phyloP scores from a whole-genome alignment of 495 filamentous ascomycete species.

The Annulohypoxylon moriforme region DNA sequence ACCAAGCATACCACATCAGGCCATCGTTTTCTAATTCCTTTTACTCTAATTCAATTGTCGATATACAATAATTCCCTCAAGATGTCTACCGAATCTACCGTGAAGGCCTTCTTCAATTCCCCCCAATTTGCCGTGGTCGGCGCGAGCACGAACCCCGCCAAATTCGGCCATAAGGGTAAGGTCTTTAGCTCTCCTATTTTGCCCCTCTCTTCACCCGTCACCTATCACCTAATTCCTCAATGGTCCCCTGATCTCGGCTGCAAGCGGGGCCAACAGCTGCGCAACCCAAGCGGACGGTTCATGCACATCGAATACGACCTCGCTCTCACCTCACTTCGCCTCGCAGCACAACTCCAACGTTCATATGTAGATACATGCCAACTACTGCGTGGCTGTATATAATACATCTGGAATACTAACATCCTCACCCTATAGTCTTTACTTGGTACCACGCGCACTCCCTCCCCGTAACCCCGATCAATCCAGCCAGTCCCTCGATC shows the following conservation, averaged over 20 bases:
- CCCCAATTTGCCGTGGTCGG: slow-evolving; percentile 90
- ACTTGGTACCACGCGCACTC: slow-evolving; percentile 85
- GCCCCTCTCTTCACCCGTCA: neutral
- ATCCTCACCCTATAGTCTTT: slow-evolving; percentile 68
- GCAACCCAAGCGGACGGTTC: slow-evolving; percentile 18
- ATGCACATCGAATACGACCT: slow-evolving; percentile 29
- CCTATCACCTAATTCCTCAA: neutral
- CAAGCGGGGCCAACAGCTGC: slow-evolving; percentile 25
- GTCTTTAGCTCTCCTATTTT: neutral
- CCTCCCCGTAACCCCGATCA: slow-evolving; percentile 83
- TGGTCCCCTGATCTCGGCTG: slow-evolving; percentile 25
- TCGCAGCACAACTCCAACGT: neutral
- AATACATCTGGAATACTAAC: no score
- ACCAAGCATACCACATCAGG: slow-evolving; percentile 25
- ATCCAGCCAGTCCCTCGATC: slow-evolving; percentile 75
- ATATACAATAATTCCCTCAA: slow-evolving; percentile 17
- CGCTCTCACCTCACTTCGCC: neutral
- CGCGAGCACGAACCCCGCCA: slow-evolving; percentile 81
- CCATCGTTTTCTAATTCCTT: slow-evolving; percentile 17
- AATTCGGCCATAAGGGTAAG: slow-evolving; percentile 92
- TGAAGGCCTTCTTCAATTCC: slow-evolving; percentile 84
- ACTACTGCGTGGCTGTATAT: no score
- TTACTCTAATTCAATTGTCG: slow-evolving; percentile 3
- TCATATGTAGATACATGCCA: neutral
- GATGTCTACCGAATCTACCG: slow-evolving; percentile 67